phyloP scores from a whole-genome alignment of 192 early-diverging fungal genomes.

The Mycoemilia scoparia region DNA sequence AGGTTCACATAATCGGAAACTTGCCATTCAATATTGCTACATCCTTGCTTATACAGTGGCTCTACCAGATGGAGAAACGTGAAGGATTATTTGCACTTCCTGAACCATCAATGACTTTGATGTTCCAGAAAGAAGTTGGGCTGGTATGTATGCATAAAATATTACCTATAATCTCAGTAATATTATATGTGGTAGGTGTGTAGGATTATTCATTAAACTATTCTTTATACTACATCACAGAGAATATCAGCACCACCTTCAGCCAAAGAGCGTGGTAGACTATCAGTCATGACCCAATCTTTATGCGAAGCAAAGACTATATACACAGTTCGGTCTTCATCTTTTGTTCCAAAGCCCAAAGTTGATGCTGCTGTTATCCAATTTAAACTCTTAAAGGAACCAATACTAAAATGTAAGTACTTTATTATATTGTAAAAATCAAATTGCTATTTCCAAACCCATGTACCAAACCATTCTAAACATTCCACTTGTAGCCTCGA shows the following conservation, averaged over 20 bases:
- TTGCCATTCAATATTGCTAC: conserved; percentile 62
- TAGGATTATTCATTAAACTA: neutral
- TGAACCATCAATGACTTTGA: conserved; percentile 48
- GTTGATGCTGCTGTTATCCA: conserved; percentile 60
- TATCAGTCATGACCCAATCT: conserved; percentile 54
- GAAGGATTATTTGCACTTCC: conserved; percentile 40
- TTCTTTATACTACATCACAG: conserved; percentile 7
- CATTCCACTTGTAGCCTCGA: too few relatives aligned
- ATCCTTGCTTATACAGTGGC: conserved; percentile 51
- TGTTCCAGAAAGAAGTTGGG: conserved; percentile 73
- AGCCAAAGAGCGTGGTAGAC: conserved; percentile 35
- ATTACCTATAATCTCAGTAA: neutral
- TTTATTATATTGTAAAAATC: neutral
- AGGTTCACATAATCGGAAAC: conserved; percentile 56
- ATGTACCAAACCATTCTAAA: neutral
- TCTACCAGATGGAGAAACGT: conserved; percentile 31
- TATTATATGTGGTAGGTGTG: neutral
- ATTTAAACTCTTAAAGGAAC: conserved; percentile 29
- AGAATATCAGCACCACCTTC: conserved; percentile 36
- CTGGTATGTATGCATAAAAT: conserved; percentile 27
- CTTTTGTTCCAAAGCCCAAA: conserved; percentile 60
- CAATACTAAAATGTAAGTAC: conserved; percentile 14
- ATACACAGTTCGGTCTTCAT: conserved; percentile 36
- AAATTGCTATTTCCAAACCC: too few relatives aligned
- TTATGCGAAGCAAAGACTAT: conserved; percentile 43